Conservation (phyloP, 164 flowering plant species). For the Stephania cephalantha region DNA sequence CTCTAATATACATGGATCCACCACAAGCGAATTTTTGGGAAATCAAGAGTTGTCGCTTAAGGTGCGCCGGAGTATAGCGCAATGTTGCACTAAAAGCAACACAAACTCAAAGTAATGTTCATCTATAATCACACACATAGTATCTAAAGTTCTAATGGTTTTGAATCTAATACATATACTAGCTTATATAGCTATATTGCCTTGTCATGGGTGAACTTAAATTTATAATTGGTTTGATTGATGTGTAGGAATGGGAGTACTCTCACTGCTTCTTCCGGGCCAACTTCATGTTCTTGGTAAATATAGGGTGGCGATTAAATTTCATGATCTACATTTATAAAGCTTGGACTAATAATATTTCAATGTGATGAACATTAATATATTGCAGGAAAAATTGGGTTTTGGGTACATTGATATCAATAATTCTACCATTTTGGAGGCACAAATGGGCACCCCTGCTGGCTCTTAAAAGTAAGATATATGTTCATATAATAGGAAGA, state of each 20-base stretch:
- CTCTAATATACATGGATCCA: neutral
- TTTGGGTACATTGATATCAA: constrained; percentile 21
- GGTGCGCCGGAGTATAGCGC: neutral
- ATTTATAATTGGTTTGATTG: neutral
- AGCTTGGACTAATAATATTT: neutral
- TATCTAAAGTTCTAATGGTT: too few relatives aligned
- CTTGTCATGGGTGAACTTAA: too few relatives aligned
- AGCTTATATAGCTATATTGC: too few relatives aligned
- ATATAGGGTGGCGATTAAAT: neutral
- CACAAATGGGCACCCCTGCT: constrained; percentile 35
- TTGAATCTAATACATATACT: too few relatives aligned
- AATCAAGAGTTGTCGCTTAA: constrained; percentile 8
- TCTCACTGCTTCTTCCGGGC: constrained; percentile 15
- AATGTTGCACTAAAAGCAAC: neutral
- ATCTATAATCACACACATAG: neutral
- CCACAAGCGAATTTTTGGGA: neutral
- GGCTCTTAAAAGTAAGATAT: constrained; percentile 20
- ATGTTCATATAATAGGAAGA: too few relatives aligned
- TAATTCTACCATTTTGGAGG: constrained; percentile 34
- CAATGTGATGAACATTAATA: too few relatives aligned
- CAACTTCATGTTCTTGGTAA: constrained; percentile 27
- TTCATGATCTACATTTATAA: neutral
- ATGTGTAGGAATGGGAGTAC: constrained; percentile 15
- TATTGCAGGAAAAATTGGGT: constrained; percentile 34
- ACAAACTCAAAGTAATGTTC: constrained; percentile 6